phyloP scores from a whole-genome alignment of 176 grass and related monocot genomes.

The Ampelocalamus luodianensis region DNA sequence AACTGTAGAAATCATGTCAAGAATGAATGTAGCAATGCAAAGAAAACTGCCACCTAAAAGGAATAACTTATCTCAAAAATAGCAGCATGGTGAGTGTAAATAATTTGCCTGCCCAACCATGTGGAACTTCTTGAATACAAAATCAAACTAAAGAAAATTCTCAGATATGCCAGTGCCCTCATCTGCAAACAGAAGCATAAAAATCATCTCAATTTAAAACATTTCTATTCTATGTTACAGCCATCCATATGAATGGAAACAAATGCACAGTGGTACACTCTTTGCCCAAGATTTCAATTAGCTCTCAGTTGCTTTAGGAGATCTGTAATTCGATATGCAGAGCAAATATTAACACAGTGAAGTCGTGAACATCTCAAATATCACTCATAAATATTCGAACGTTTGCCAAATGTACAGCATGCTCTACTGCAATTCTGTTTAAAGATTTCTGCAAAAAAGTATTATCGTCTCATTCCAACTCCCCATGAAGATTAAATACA shows the following conservation, averaged over 20 bases:
- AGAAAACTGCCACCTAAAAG: background rate
- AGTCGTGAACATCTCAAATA: conserved; percentile 4
- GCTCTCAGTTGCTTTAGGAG: conserved; percentile 10
- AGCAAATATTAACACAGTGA: background rate
- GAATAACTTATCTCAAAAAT: conserved; percentile 2
- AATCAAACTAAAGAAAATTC: conserved; percentile 3
- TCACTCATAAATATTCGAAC: background rate
- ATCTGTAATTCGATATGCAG: background rate
- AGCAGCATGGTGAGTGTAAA: background rate
- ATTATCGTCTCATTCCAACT: background rate
- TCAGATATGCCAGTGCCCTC: background rate
- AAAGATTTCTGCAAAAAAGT: conserved; percentile 1
- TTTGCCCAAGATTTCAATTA: conserved; percentile 17
- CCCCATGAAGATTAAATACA: background rate
- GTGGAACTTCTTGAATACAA: background rate
- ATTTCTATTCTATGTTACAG: conserved; percentile 18
- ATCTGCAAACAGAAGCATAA: conserved; percentile 25
- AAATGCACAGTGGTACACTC: background rate
- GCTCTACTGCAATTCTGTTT: background rate
- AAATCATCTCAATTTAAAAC: background rate
- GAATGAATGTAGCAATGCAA: conserved; percentile 17
- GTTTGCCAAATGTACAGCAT: background rate
- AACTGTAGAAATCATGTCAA: conserved; percentile 7
- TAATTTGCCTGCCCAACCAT: background rate
- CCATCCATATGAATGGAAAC: conserved; percentile 2